These are phyloP conservation scores for Vickermania ingenoplastis DNA, from an alignment of 208 protist species.

Conservation along the genomic window DNA sequence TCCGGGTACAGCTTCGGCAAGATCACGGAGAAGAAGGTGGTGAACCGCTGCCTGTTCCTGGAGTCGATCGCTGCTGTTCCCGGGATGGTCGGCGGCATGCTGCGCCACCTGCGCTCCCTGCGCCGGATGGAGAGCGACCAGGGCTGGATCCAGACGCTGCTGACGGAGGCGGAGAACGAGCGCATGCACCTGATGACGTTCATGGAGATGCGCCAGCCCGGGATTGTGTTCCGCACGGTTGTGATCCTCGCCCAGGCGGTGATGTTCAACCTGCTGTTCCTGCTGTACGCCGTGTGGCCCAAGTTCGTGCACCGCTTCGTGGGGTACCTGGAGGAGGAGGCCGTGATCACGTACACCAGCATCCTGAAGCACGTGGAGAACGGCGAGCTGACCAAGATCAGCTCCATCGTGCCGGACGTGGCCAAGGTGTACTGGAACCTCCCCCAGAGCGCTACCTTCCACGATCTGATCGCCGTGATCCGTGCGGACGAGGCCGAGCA, in stretches of 20 bases:
- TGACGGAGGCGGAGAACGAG: constrained; percentile 92
- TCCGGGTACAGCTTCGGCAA: constrained; percentile 26
- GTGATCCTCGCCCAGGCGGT: constrained; percentile 50
- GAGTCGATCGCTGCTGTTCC: constrained; percentile 71
- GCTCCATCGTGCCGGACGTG: constrained; percentile 51
- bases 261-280: constrained; percentile 42
- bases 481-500: constrained; percentile 79
- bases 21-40: constrained; percentile 15
- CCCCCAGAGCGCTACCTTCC: constrained; percentile 29
- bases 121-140: constrained; percentile 59
- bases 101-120: constrained; percentile 70
- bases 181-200: constrained; percentile 89
- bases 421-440: constrained; percentile 75
- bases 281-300: too few relatives aligned
- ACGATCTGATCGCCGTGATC: constrained; percentile 64
- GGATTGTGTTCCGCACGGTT: constrained; percentile 19
- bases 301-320: too few relatives aligned
- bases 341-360: constrained; percentile 21
- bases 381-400: constrained; percentile 10
- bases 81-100: constrained; percentile 60
- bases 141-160: constrained; percentile 88
- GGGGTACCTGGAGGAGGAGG: too few relatives aligned
- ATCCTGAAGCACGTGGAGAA: constrained; percentile 22
- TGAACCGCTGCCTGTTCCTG: constrained; percentile 54
- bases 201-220: constrained; percentile 39